phyloP scores from a whole-genome alignment of 257 asterid species.

The Solanum acaule region DNA sequence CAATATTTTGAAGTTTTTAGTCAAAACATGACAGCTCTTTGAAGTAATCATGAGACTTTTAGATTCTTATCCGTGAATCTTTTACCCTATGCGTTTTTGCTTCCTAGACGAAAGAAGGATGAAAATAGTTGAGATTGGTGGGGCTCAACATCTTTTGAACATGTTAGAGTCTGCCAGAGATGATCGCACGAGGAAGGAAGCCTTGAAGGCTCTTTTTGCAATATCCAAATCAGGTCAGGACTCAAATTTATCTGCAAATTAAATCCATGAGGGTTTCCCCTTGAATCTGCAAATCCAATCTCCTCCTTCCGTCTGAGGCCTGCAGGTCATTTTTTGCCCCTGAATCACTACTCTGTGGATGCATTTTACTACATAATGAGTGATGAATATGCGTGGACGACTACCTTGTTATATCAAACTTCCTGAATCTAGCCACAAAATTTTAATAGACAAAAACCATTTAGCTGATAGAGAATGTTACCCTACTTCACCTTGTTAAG shows the following conservation, averaged over 20 bases:
- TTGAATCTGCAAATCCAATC: neutral
- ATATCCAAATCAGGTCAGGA: constrained; percentile 74
- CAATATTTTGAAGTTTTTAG: neutral
- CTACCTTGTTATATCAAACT: neutral
- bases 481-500: neutral
- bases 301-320: neutral
- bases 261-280: neutral
- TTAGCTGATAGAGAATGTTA: neutral
- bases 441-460: neutral
- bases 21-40: neutral
- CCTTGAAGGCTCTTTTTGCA: constrained; percentile 84
- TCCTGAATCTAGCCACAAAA: neutral
- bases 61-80: neutral
- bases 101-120: constrained; percentile 63
- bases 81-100: neutral
- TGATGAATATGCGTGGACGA: neutral
- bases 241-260: neutral
- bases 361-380: neutral
- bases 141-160: constrained; percentile 42
- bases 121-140: constrained; percentile 73
- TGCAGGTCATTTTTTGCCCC: neutral
- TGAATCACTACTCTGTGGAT: neutral
- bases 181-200: constrained; percentile 73
- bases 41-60: neutral
- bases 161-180: constrained; percentile 82